These are phyloP conservation scores for Selaginella tamariscina DNA, from an alignment of 75 land plant species.

Conservation along the genomic window DNA sequence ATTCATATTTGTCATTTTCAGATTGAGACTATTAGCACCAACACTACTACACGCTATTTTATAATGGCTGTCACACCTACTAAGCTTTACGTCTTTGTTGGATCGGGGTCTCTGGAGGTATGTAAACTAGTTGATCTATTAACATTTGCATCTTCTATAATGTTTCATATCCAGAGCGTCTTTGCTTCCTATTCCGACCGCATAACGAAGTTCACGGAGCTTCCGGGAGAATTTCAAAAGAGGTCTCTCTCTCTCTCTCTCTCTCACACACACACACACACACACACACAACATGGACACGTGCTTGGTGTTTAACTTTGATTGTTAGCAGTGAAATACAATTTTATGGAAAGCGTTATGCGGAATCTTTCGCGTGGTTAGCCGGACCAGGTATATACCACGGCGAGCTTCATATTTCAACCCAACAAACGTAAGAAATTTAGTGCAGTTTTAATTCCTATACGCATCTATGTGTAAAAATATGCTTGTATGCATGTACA, in stretches of 20 bases:
- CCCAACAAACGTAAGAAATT: constrained; percentile 48
- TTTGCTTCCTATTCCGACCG: constrained; percentile 66
- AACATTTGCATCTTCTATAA: neutral
- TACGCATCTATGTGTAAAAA: too few species aligned
- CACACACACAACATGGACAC: too few species aligned
- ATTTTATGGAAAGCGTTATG: constrained; percentile 76
- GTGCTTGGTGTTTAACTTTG: neutral
- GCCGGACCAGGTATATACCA: constrained; percentile 95
- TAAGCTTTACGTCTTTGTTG: constrained; percentile 69
- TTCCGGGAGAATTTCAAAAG: constrained; percentile 87
- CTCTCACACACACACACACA: neutral
- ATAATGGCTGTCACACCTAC: constrained; percentile 93
- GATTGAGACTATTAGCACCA: constrained; percentile 71
- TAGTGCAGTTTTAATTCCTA: neutral
- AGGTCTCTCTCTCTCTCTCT: constrained; percentile 28
- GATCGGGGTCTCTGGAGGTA: constrained; percentile 74
- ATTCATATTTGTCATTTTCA: too few species aligned
- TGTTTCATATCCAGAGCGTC: constrained; percentile 44
- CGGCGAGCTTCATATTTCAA: constrained; percentile 75
- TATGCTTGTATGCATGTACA: neutral
- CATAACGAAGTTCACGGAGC: constrained; percentile 79
- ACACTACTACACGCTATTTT: constrained; percentile 52
- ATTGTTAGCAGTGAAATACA: constrained; percentile 76
- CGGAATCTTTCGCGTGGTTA: constrained; percentile 90
- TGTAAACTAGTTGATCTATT: constrained; percentile 2